Percentiles rank a stretch among this genome's conserved stretches.
Evolutionary conservation across 2,329 filamentous ascomycete species (phyloP).

Genomic region (Paecilomyces variotii): DNA sequence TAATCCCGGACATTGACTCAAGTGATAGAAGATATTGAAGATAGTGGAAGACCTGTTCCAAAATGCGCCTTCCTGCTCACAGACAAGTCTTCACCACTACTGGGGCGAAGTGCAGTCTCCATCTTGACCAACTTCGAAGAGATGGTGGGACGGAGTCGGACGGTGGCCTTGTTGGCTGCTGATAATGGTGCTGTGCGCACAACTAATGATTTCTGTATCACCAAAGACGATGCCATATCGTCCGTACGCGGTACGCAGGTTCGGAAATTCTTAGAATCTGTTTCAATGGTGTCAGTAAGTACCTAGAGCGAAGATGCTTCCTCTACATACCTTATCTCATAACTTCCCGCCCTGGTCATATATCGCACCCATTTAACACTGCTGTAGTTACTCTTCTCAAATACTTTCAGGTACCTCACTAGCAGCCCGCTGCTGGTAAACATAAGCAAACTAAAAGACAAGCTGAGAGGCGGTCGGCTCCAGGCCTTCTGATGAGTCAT

Average conservation of each 20-base stretch:
- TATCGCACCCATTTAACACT: constrained; percentile 99
- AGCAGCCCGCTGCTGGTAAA: constrained; percentile 91
- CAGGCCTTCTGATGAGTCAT: constrained; percentile 99
- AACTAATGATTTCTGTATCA: neutral
- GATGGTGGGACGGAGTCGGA: neutral
- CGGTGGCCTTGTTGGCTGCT: neutral
- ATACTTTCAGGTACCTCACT: constrained; percentile 94
- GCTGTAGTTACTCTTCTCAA: constrained; percentile 98
- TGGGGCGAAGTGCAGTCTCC: neutral
- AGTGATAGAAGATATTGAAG: neutral
- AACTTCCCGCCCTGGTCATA: constrained; percentile 96
- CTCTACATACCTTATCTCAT: constrained; percentile 71
- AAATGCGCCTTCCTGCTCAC: neutral
- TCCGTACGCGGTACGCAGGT: neutral
- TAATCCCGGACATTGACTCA: neutral
- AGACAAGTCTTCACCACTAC: too few species aligned
- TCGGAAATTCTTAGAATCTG: neutral
- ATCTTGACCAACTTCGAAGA: neutral
- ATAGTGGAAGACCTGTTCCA: neutral
- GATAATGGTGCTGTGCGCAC: neutral
- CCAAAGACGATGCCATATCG: neutral
- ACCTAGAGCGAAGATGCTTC: neutral
- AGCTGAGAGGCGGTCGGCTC: constrained; percentile 83
- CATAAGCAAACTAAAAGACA: constrained; percentile 94
- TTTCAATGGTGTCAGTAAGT: neutral